Evolutionary conservation across 2,329 filamentous ascomycete genomes (phyloP).

Genomic region (Tympanopsis confertula): DNA sequence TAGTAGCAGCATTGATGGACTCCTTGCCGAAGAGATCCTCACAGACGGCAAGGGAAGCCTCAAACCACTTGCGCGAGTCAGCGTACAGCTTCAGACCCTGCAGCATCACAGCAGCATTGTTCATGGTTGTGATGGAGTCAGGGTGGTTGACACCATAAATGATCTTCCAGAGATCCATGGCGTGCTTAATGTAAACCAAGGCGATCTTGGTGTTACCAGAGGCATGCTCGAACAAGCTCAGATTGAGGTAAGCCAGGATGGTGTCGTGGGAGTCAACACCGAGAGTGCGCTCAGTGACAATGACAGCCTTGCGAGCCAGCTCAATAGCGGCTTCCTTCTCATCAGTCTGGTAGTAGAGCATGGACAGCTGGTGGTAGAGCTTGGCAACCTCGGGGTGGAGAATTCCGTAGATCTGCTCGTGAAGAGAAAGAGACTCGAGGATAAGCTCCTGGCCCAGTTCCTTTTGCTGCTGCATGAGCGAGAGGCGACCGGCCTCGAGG

Average conservation of each 20-base stretch:
- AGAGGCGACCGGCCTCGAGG: conserved; percentile 87
- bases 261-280: conserved; percentile 91
- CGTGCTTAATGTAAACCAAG: conserved; percentile 82
- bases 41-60: conserved; percentile 79
- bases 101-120: conserved; percentile 97
- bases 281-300: conserved; percentile 87
- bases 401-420: conserved; percentile 98
- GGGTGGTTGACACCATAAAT: conserved; percentile 90
- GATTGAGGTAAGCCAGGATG: conserved; percentile 87
- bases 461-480: conserved; percentile 88
- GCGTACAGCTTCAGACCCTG: conserved; percentile 90
- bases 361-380: conserved; percentile 88
- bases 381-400: conserved; percentile 91
- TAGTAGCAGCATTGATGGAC: conserved; percentile 84
- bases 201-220: conserved; percentile 80
- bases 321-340: conserved; percentile 95
- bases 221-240: conserved; percentile 87
- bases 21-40: conserved; percentile 80
- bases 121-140: conserved; percentile 95
- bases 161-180: conserved; percentile 89
- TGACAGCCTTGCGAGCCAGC: conserved; percentile 88
- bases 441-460: conserved; percentile 92
- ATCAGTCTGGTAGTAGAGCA: conserved; percentile 93
- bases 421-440: conserved; percentile 86
- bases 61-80: conserved; percentile 93